Evolutionary conservation across 768 basidiomycete species (phyloP).

Genomic region (Daedaleopsis nitida): DNA sequence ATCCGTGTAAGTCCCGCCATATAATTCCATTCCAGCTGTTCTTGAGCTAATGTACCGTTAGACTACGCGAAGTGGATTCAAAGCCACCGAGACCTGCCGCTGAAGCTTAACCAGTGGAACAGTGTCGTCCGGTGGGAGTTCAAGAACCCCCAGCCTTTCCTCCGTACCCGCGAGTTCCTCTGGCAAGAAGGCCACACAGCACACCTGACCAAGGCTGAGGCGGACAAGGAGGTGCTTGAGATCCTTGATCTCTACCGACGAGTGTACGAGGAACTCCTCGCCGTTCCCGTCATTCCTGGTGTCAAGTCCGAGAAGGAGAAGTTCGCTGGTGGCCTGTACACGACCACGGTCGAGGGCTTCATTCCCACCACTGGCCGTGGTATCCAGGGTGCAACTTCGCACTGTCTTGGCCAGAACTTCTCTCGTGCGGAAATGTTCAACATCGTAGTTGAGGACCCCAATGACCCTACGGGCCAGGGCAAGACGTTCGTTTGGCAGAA

Average conservation of each 20-base stretch:
- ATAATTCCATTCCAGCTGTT: background rate
- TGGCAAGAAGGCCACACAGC: conserved; percentile 99
- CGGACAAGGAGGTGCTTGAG: conserved; percentile 87
- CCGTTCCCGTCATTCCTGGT: conserved; percentile 95
- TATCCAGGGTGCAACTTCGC: conserved; percentile 97
- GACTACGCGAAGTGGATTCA: conserved; percentile 99
- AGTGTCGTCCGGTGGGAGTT: conserved; percentile 99
- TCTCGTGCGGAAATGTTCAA: conserved; percentile 96
- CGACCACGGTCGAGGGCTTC: conserved; percentile 97
- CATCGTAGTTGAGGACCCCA: conserved; percentile 94
- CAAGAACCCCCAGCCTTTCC: conserved; percentile 99
- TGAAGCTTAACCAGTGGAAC: conserved; percentile 99
- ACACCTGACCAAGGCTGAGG: conserved; percentile 84
- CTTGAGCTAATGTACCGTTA: conserved; percentile 30
- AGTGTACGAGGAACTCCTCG: conserved; percentile 95
- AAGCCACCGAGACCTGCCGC: conserved; percentile 92
- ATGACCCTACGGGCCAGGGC: conserved; percentile 60
- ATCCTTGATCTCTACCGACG: conserved; percentile 96
- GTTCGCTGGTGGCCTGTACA: conserved; percentile 97
- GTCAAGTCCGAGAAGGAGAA: conserved; percentile 99
- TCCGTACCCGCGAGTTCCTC: conserved; percentile 98
- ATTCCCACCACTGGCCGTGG: conserved; percentile 96
- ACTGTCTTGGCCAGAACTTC: conserved; percentile 98
- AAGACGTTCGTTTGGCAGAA: conserved; percentile 96
- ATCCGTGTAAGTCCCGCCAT: conserved; percentile 71